phyloP scores from a whole-genome alignment of 768 basidiomycete genomes.

The Lactifluus hygrophoroides region DNA sequence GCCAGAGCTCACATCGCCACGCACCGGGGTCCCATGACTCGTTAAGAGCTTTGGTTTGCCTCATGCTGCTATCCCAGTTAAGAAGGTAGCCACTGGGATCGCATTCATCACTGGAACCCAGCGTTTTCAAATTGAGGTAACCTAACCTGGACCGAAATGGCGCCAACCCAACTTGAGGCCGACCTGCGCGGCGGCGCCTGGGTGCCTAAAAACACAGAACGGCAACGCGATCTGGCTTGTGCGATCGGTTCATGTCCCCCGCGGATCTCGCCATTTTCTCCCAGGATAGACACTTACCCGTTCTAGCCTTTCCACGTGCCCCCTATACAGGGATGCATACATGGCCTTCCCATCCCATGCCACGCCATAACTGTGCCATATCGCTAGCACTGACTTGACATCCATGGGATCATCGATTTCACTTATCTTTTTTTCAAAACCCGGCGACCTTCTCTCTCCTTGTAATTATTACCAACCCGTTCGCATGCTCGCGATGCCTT shows the following conservation, averaged over 20 bases:
- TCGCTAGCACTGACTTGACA: neutral
- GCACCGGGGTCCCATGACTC: neutral
- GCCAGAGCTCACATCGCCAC: slow-evolving; percentile 1
- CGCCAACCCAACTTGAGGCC: slow-evolving; percentile 16
- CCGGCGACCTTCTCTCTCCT: no score
- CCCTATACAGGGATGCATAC: no score
- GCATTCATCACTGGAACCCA: slow-evolving; percentile 3
- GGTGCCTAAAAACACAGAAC: slow-evolving; percentile 11
- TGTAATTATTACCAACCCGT: no score
- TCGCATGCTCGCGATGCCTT: neutral
- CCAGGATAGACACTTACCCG: slow-evolving; percentile 1
- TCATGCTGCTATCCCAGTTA: slow-evolving; percentile 9
- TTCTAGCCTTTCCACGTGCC: neutral
- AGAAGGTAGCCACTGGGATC: slow-evolving; percentile 3
- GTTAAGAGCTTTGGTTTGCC: slow-evolving; percentile 1
- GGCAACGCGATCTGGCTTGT: slow-evolving; percentile 16
- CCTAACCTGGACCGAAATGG: neutral
- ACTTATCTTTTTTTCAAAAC: no score
- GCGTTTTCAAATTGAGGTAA: slow-evolving; percentile 12
- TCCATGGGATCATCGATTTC: slow-evolving; percentile 7
- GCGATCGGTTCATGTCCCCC: slow-evolving; percentile 16
- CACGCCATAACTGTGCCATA: neutral
- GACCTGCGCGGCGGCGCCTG: slow-evolving; percentile 16
- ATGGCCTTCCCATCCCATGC: neutral
- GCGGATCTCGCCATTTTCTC: slow-evolving; percentile 17